These are phyloP conservation scores for Suhomyces faveliae DNA, from an alignment of 805 yeast species.

Conservation along the genomic window DNA sequence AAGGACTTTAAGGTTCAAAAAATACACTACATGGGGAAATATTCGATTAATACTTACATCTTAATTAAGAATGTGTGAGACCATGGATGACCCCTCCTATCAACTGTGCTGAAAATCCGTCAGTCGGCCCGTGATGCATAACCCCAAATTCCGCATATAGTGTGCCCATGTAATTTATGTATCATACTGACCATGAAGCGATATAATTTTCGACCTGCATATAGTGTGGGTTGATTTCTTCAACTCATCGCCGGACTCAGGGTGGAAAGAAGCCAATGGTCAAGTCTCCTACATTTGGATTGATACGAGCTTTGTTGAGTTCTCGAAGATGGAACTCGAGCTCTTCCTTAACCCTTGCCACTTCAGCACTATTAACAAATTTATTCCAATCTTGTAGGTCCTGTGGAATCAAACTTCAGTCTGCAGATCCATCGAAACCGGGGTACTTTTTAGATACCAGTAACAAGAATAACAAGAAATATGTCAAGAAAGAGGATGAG, in stretches of 20 bases:
- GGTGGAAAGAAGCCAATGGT: not conserved
- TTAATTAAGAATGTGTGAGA: not conserved
- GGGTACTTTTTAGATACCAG: slow-evolving; percentile 43
- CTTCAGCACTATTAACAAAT: slow-evolving; percentile 11
- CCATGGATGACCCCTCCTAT: not conserved
- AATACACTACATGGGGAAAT: not conserved
- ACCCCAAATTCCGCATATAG: not conserved
- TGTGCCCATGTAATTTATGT: not conserved
- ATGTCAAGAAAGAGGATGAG: slow-evolving; percentile 21
- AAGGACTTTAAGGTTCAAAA: not conserved
- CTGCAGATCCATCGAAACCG: slow-evolving; percentile 25
- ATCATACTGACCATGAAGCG: not conserved
- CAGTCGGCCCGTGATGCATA: not conserved
- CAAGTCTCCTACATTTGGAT: not conserved
- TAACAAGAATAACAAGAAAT: slow-evolving; percentile 7
- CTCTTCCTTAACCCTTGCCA: slow-evolving; percentile 5
- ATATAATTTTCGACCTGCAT: not conserved
- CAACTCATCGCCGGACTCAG: not conserved
- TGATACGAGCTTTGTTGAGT: not conserved
- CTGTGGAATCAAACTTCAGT: slow-evolving; percentile 59
- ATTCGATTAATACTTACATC: not conserved
- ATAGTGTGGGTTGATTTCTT: not conserved
- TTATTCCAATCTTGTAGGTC: slow-evolving; percentile 42
- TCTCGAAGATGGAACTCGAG: slow-evolving; percentile 3
- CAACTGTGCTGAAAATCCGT: not conserved